Percentiles rank a stretch among this genome's conserved stretches.
Evolutionary conservation across 2,329 filamentous ascomycete species (phyloP).

Genomic region (Chaetomium sp.): DNA sequence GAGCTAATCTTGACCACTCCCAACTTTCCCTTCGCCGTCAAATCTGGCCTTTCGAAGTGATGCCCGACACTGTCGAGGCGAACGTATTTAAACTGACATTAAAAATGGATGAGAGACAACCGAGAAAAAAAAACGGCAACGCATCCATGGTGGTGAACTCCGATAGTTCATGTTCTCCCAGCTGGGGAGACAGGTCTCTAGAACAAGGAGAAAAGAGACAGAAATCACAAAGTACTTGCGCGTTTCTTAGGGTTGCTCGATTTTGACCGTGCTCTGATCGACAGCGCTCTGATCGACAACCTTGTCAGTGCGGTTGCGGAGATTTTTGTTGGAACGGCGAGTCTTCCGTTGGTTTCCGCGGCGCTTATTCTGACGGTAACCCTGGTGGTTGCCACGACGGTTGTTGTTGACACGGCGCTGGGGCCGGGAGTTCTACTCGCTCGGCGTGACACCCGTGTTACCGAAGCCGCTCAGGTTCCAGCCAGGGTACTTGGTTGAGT

Average conservation of each 20-base stretch:
- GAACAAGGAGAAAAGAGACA: no score
- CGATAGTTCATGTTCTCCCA: not conserved
- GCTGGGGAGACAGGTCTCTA: not conserved
- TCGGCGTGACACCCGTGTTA: conserved; percentile 33
- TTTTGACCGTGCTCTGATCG: no score
- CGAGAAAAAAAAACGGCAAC: not conserved
- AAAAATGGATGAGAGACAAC: not conserved
- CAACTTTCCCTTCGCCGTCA: no score
- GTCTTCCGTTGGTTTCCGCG: not conserved
- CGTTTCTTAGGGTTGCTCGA: no score
- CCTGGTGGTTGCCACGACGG: not conserved
- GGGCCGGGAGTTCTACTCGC: conserved; percentile 23
- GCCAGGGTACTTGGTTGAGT: conserved; percentile 31
- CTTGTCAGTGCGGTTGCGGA: no score
- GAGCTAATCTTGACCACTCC: no score
- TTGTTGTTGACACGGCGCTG: not conserved
- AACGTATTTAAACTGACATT: not conserved
- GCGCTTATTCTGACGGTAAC: not conserved
- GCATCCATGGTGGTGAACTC: not conserved
- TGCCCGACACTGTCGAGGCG: conserved; percentile 18
- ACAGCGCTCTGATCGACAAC: no score
- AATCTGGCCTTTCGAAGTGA: no score
- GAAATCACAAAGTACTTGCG: no score
- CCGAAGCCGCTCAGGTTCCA: conserved; percentile 38
- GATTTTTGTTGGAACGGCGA: not conserved